A percentile compares a stretch with the other conserved stretches of the same genome.
These are phyloP conservation scores for Ophiosphaerella korrae DNA, from an alignment of 2,329 filamentous ascomycete genomes.

Conservation along the genomic window DNA sequence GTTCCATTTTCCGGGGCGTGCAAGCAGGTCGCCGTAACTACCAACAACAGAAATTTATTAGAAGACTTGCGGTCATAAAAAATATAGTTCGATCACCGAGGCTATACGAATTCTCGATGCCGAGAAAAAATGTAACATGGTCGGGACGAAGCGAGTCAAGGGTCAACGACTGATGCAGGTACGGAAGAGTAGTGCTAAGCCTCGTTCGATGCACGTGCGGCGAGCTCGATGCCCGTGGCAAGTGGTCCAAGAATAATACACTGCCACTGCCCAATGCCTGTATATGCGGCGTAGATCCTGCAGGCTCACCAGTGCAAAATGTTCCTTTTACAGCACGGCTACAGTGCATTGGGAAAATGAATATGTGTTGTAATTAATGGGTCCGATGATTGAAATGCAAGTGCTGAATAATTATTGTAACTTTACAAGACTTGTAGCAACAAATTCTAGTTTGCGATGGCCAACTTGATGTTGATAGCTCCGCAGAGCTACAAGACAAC, in stretches of 20 bases:
- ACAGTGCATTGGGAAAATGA: not conserved
- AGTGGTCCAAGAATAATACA: constrained; percentile 20
- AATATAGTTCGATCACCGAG: not conserved
- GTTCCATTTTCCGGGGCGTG: no score
- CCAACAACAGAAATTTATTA: no score
- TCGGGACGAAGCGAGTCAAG: not conserved
- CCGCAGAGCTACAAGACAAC: no score
- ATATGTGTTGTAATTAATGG: no score
- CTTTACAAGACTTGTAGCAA: no score
- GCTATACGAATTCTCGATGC: not conserved
- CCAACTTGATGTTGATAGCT: not conserved
- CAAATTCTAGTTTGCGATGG: not conserved
- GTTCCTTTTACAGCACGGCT: not conserved
- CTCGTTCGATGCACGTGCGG: not conserved
- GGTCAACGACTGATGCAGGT: not conserved
- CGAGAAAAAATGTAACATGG: constrained; percentile 4
- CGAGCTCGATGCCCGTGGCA: constrained; percentile 19
- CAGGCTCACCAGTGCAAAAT: no score
- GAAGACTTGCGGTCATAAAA: not conserved
- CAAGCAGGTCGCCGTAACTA: no score
- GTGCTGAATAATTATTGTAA: not conserved
- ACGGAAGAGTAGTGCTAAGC: not conserved
- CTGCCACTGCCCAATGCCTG: not conserved
- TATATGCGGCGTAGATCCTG: not conserved
- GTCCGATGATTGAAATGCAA: not conserved